Conservation (phyloP, 1,284 basidiomycete genomes). For the Porodaedalea pini region DNA sequence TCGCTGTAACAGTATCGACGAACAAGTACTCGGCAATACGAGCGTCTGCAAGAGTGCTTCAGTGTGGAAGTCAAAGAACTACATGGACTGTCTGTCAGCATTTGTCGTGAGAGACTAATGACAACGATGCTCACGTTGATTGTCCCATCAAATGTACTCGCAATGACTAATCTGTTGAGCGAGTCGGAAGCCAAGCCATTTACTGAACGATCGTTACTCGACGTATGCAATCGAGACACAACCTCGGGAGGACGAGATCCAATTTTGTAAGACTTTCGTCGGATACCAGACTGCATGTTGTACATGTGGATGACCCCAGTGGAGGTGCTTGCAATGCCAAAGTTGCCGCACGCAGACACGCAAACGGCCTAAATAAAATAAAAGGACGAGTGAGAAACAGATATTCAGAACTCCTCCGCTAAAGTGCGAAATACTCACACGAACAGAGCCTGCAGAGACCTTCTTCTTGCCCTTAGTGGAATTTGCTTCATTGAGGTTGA, state of each 20-base stretch:
- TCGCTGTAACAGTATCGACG: constrained; percentile 75
- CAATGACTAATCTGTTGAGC: constrained; percentile 79
- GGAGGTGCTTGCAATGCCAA: constrained; percentile 81
- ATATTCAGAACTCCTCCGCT: not conserved
- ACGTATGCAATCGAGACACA: constrained; percentile 38
- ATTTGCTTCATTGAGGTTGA: constrained; percentile 54
- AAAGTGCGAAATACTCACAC: constrained; percentile 41
- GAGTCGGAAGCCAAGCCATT: constrained; percentile 87
- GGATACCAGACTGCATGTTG: constrained; percentile 95
- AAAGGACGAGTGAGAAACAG: not conserved
- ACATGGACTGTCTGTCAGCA: not conserved
- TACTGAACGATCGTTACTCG: constrained; percentile 56
- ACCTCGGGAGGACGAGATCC: constrained; percentile 58
- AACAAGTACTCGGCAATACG: constrained; percentile 64
- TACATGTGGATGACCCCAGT: constrained; percentile 82
- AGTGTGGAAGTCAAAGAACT: constrained; percentile 97
- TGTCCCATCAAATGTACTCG: constrained; percentile 84
- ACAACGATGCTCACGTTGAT: constrained; percentile 64
- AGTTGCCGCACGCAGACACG: constrained; percentile 95
- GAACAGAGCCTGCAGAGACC: constrained; percentile 52
- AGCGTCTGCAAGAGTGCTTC: constrained; percentile 69
- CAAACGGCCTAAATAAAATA: constrained; percentile 62
- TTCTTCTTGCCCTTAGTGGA: constrained; percentile 43
- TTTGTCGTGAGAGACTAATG: not conserved
- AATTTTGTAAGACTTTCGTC: constrained; percentile 73